These are phyloP conservation scores for Tolypocladium amazonense DNA, from an alignment of 2,329 filamentous ascomycete species.

Conservation along the genomic window DNA sequence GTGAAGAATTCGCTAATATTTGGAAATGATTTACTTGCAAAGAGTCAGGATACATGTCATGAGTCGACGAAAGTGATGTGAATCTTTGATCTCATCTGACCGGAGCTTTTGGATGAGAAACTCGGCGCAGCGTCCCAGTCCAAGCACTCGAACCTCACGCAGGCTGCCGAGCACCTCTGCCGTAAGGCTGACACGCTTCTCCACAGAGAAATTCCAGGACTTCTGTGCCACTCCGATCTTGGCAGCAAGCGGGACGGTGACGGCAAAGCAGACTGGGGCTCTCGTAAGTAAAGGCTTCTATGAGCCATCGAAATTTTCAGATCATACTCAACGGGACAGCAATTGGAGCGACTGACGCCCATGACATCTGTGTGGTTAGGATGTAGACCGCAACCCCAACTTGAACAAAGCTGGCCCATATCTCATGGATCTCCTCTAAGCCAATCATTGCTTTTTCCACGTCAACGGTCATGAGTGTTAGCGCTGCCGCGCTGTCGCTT, in stretches of 20 bases:
- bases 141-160: background rate
- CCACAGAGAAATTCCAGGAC: background rate
- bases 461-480: background rate
- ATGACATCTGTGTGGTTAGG: background rate
- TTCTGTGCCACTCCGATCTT: background rate
- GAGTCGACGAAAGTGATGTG: background rate
- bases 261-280: background rate
- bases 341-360: background rate
- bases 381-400: background rate
- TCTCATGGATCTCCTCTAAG: background rate
- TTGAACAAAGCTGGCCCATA: background rate
- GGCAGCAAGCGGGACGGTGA: background rate
- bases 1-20: background rate
- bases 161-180: background rate
- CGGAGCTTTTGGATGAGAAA: background rate
- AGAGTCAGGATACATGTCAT: background rate
- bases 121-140: background rate
- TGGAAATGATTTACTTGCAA: background rate
- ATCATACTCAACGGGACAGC: background rate
- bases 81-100: background rate
- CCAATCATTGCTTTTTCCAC: background rate
- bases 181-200: background rate
- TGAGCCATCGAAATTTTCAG: background rate
- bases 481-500: background rate
- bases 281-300: background rate